Percentiles rank a stretch among this genome's conserved stretches.
These are phyloP conservation scores for Claviceps citrina DNA, from an alignment of 2,329 filamentous ascomycete species.

Conservation along the genomic window DNA sequence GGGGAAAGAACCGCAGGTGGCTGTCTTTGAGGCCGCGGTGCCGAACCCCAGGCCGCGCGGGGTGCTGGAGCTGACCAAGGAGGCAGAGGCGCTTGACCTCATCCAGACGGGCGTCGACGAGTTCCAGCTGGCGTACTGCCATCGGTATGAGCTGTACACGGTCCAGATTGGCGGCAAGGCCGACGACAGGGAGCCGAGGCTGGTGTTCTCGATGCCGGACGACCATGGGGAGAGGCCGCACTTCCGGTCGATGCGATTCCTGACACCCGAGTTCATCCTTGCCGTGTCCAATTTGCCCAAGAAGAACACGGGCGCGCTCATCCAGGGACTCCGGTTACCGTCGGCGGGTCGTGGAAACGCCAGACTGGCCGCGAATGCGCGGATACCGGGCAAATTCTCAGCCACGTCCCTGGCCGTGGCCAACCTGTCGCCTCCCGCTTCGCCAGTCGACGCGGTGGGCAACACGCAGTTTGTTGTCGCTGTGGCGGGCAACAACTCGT, in stretches of 20 bases:
- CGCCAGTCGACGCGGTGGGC: slow-evolving; percentile 34
- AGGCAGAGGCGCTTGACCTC: slow-evolving; percentile 58
- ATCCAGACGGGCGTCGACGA: slow-evolving; percentile 41
- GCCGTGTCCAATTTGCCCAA: slow-evolving; percentile 44
- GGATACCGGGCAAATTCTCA: slow-evolving; percentile 51
- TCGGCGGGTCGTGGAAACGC: slow-evolving; percentile 22
- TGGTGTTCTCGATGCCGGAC: slow-evolving; percentile 41
- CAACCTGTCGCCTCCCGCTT: slow-evolving; percentile 43
- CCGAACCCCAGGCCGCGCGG: slow-evolving; percentile 32
- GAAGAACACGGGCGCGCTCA: slow-evolving; percentile 34
- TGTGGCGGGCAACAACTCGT: slow-evolving; percentile 64
- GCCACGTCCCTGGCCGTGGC: slow-evolving; percentile 66
- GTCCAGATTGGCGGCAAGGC: slow-evolving; percentile 40
- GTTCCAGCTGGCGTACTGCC: slow-evolving; percentile 66
- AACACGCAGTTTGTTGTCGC: slow-evolving; percentile 69
- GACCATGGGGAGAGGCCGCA: slow-evolving; percentile 31
- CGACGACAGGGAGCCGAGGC: slow-evolving; percentile 30
- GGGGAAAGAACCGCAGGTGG: slow-evolving; percentile 60
- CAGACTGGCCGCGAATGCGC: slow-evolving; percentile 34
- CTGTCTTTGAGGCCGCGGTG: slow-evolving; percentile 52
- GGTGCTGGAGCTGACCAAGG: slow-evolving; percentile 33
- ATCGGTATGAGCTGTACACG: slow-evolving; percentile 58
- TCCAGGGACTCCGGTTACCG: slow-evolving; percentile 42
- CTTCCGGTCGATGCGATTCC: slow-evolving; percentile 44
- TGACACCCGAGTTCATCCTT: slow-evolving; percentile 41